These are phyloP conservation scores for Beauveria scarabaeidicola DNA, from an alignment of 2,329 filamentous ascomycete genomes.

Conservation along the genomic window DNA sequence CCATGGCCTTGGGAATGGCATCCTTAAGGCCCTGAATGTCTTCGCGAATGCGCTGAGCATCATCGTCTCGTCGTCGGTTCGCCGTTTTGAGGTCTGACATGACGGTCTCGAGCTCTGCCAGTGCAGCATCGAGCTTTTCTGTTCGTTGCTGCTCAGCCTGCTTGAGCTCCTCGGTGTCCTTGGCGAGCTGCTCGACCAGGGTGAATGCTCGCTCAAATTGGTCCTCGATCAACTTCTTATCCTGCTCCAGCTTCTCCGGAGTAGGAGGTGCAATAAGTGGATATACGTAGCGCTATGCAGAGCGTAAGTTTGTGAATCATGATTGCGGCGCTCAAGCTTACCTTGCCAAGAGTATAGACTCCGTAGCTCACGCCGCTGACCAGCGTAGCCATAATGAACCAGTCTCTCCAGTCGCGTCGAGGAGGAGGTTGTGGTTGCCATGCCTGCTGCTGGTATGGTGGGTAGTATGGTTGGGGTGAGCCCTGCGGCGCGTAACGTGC, in stretches of 20 bases:
- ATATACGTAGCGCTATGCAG: constrained; percentile 69
- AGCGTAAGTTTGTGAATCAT: constrained; percentile 17
- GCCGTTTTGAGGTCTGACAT: constrained; percentile 74
- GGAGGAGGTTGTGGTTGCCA: constrained; percentile 58
- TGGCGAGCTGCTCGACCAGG: constrained; percentile 82
- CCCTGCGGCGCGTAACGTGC: constrained; percentile 35
- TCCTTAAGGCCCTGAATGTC: constrained; percentile 79
- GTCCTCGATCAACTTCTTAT: constrained; percentile 87
- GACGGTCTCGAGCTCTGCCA: constrained; percentile 77
- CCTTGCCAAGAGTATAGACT: constrained; percentile 79
- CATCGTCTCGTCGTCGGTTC: constrained; percentile 75
- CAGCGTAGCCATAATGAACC: constrained; percentile 99
- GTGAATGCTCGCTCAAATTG: constrained; percentile 89
- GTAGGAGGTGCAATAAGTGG: constrained; percentile 90
- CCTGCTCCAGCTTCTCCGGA: constrained; percentile 84
- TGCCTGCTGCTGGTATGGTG: constrained; percentile 41
- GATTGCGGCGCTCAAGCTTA: constrained; percentile 27
- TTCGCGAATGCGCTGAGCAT: constrained; percentile 75
- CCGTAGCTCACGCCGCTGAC: constrained; percentile 85
- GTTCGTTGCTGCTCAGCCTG: constrained; percentile 76
- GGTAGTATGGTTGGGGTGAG: constrained; percentile 37
- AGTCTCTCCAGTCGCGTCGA: constrained; percentile 90
- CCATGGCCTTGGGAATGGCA: constrained; percentile 78
- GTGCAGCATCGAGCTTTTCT: constrained; percentile 69
- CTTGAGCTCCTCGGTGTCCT: constrained; percentile 85